Percentiles rank a stretch among this genome's conserved stretches.
These are phyloP conservation scores for Globisporangium splendens DNA, from an alignment of 352 stramenopile species.

Conservation along the genomic window DNA sequence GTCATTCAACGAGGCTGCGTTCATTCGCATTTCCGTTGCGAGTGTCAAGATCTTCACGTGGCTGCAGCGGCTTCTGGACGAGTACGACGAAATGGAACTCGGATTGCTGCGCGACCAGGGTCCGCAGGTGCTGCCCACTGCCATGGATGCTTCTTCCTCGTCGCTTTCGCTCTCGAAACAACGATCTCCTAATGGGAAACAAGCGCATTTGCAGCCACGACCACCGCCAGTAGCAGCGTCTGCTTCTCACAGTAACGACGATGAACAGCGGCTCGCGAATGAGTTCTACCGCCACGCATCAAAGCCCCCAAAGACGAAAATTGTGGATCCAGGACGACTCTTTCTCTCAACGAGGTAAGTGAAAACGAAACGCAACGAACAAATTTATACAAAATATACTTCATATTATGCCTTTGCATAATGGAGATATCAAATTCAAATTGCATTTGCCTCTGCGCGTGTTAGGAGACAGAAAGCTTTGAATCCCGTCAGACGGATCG, in stretches of 20 bases:
- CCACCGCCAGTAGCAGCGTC: not conserved
- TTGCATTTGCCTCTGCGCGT: not conserved
- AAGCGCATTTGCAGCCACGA: constrained; percentile 8
- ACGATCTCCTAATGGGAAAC: not conserved
- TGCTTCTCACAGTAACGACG: constrained; percentile 4
- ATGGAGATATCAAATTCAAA: not conserved
- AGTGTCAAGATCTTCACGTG: constrained; percentile 63
- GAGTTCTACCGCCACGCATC: constrained; percentile 14
- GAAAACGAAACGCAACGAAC: no score
- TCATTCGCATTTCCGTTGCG: constrained; percentile 49
- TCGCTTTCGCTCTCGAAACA: not conserved
- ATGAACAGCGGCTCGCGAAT: constrained; percentile 10
- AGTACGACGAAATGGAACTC: constrained; percentile 53
- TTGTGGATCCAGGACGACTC: constrained; percentile 43
- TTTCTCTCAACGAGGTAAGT: constrained; percentile 14
- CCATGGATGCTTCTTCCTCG: not conserved
- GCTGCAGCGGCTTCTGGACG: constrained; percentile 56
- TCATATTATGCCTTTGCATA: not conserved
- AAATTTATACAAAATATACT: no score
- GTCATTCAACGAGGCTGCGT: constrained; percentile 42
- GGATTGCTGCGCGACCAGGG: constrained; percentile 26
- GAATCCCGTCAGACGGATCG: constrained; percentile 5
- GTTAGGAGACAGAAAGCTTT: not conserved
- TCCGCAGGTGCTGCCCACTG: not conserved
- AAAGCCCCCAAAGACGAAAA: constrained; percentile 26